These are phyloP conservation scores for Thelonectria blattea DNA, from an alignment of 2,329 filamentous ascomycete genomes.

Conservation along the genomic window DNA sequence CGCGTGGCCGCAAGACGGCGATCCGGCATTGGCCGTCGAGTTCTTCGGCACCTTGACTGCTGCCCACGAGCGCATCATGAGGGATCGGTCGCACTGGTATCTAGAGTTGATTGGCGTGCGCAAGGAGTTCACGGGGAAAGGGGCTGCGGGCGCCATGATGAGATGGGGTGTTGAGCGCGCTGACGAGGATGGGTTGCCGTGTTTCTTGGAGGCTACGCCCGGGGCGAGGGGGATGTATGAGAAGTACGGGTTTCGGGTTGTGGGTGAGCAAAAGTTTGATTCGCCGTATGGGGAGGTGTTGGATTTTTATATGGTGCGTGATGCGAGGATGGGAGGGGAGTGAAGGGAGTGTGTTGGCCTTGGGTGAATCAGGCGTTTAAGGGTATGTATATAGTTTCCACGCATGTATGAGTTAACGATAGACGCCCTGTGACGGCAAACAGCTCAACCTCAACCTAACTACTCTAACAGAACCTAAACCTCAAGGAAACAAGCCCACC, in stretches of 20 bases:
- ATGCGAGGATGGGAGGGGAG: constrained; percentile 20
- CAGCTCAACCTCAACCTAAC: not conserved
- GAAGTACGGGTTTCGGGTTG: constrained; percentile 52
- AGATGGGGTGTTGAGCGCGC: constrained; percentile 55
- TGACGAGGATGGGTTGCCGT: constrained; percentile 49
- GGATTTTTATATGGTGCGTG: constrained; percentile 46
- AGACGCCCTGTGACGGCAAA: not conserved
- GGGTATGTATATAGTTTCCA: not conserved
- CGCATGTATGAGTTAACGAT: not conserved
- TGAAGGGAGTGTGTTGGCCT: constrained; percentile 1
- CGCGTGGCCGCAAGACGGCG: constrained; percentile 49
- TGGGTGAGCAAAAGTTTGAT: constrained; percentile 45
- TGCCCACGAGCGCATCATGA: constrained; percentile 48
- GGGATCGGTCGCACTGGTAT: constrained; percentile 52
- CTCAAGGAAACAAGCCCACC: too few relatives aligned
- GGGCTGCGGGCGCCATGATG: constrained; percentile 51
- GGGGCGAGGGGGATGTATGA: constrained; percentile 55
- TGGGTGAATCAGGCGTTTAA: not conserved
- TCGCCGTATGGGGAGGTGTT: constrained; percentile 41
- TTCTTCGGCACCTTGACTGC: constrained; percentile 49
- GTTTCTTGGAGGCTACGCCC: constrained; percentile 58
- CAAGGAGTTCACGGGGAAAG: constrained; percentile 51
- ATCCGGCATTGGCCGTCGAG: constrained; percentile 42
- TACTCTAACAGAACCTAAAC: too few relatives aligned
- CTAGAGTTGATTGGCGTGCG: constrained; percentile 55